phyloP scores from a whole-genome alignment of 2,329 filamentous ascomycete species.

The Penicillium occitanis region DNA sequence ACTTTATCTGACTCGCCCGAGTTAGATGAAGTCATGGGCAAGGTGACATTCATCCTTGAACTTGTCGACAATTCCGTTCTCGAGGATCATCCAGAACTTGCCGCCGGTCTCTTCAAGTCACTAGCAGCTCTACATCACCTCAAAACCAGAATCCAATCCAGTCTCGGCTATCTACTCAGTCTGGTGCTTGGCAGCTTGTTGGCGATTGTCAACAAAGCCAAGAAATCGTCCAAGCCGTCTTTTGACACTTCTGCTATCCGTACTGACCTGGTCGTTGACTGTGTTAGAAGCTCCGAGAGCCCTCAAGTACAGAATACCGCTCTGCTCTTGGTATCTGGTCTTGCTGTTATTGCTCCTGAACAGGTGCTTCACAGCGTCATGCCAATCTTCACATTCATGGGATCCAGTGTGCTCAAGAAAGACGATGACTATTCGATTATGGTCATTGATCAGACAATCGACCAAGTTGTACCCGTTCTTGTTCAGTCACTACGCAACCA shows the following conservation, averaged over 20 bases:
- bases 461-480: slow-evolving; percentile 87
- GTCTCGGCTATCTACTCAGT: slow-evolving; percentile 86
- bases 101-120: slow-evolving; percentile 76
- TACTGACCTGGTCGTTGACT: slow-evolving; percentile 88
- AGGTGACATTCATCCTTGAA: slow-evolving; percentile 83
- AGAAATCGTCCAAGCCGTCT: slow-evolving; percentile 40
- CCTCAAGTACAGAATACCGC: slow-evolving; percentile 93
- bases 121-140: slow-evolving; percentile 87
- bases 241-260: slow-evolving; percentile 79
- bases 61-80: slow-evolving; percentile 79
- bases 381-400: slow-evolving; percentile 99
- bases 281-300: slow-evolving; percentile 85
- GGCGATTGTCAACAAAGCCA: slow-evolving; percentile 77
- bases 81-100: slow-evolving; percentile 69
- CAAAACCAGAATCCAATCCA: slow-evolving; percentile 75
- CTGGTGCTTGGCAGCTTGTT: slow-evolving; percentile 78
- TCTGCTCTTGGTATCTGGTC: slow-evolving; percentile 78
- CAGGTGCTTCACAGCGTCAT: slow-evolving; percentile 94
- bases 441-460: slow-evolving; percentile 91
- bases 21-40: slow-evolving; percentile 66
- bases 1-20: slow-evolving; percentile 63
- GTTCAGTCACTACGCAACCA: slow-evolving; percentile 78
- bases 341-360: slow-evolving; percentile 86
- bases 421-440: slow-evolving; percentile 96
- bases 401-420: slow-evolving; percentile 83